These are phyloP conservation scores for Didymosphaeria variabile DNA, from an alignment of 2,329 filamentous ascomycete genomes.

Conservation along the genomic window DNA sequence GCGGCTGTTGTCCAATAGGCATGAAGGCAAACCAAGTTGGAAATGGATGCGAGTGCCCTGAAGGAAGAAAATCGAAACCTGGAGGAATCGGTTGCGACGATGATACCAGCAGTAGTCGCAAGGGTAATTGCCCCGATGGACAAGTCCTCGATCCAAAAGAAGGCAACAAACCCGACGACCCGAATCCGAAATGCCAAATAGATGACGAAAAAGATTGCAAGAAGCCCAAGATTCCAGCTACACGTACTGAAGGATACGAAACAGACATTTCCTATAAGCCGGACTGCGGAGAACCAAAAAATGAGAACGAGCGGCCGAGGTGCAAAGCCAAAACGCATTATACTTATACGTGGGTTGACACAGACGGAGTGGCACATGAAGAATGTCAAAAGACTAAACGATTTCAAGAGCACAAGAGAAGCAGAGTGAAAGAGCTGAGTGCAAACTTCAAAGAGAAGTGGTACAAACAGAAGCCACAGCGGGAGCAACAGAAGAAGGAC, in stretches of 20 bases:
- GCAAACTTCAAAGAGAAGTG: slow-evolving; percentile 14
- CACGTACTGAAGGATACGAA: slow-evolving; percentile 14
- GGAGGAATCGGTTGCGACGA: slow-evolving; percentile 18
- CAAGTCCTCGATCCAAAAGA: slow-evolving; percentile 17
- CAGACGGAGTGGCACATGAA: slow-evolving; percentile 14
- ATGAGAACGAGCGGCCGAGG: slow-evolving; percentile 11
- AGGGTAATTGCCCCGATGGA: slow-evolving; percentile 17
- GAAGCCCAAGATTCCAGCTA: slow-evolving; percentile 17
- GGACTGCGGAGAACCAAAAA: slow-evolving; percentile 11
- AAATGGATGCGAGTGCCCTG: neutral
- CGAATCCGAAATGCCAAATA: slow-evolving; percentile 14
- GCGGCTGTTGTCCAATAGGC: slow-evolving; percentile 30
- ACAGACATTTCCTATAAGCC: slow-evolving; percentile 13
- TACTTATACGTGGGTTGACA: slow-evolving; percentile 7
- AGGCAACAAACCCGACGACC: slow-evolving; percentile 14
- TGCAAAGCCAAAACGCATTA: slow-evolving; percentile 17
- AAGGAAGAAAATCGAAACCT: neutral
- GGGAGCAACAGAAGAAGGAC: slow-evolving; percentile 15
- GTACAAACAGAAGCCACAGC: slow-evolving; percentile 15
- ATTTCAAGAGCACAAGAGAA: slow-evolving; percentile 14
- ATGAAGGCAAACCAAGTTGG: slow-evolving; percentile 22
- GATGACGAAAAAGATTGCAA: slow-evolving; percentile 18
- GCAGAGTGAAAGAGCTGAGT: slow-evolving; percentile 6
- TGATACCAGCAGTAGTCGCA: slow-evolving; percentile 6
- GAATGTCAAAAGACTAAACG: slow-evolving; percentile 16